Percentiles rank a stretch among this genome's conserved stretches.
These are phyloP conservation scores for Trichoderma sp. DNA, from an alignment of 2,329 filamentous ascomycete species.

Conservation along the genomic window DNA sequence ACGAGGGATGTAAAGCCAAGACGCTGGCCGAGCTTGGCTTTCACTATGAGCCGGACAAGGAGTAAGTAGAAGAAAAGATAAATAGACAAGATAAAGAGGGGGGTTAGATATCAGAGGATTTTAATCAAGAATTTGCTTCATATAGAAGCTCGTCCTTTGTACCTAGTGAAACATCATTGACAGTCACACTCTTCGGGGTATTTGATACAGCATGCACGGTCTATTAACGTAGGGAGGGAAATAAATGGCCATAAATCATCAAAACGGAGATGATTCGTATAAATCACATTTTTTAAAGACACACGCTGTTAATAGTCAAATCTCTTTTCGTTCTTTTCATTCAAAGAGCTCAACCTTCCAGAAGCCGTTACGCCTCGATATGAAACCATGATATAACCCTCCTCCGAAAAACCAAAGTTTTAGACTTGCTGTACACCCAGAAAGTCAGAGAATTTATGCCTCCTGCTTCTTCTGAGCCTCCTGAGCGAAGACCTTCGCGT, in stretches of 20 bases:
- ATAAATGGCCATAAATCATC: not conserved
- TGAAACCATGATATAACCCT: constrained; percentile 37
- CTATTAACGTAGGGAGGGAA: not conserved
- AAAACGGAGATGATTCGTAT: constrained; percentile 7
- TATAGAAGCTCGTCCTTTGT: not conserved
- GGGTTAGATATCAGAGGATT: not conserved
- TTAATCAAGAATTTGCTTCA: not conserved
- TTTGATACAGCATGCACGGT: not conserved
- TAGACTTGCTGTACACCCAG: constrained; percentile 44
- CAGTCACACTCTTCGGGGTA: not conserved
- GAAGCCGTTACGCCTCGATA: constrained; percentile 43
- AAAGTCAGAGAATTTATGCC: constrained; percentile 37
- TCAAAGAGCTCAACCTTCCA: constrained; percentile 38
- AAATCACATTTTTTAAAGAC: constrained; percentile 19
- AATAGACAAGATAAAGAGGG: not conserved
- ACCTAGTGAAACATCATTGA: not conserved
- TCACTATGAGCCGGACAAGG: constrained; percentile 44
- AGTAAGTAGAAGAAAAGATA: not conserved
- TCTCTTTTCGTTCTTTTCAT: constrained; percentile 35
- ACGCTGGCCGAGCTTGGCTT: constrained; percentile 74
- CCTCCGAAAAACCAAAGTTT: constrained; percentile 26
- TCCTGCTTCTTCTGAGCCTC: constrained; percentile 48
- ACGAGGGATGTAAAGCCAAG: constrained; percentile 63
- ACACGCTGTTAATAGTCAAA: constrained; percentile 30
- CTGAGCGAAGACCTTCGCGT: constrained; percentile 88